Evolutionary conservation across 2,329 filamentous ascomycete genomes (phyloP), one percentile per base, ranked within the genome.

Genomic region (Sclerotinia trifoliorum): DNA sequence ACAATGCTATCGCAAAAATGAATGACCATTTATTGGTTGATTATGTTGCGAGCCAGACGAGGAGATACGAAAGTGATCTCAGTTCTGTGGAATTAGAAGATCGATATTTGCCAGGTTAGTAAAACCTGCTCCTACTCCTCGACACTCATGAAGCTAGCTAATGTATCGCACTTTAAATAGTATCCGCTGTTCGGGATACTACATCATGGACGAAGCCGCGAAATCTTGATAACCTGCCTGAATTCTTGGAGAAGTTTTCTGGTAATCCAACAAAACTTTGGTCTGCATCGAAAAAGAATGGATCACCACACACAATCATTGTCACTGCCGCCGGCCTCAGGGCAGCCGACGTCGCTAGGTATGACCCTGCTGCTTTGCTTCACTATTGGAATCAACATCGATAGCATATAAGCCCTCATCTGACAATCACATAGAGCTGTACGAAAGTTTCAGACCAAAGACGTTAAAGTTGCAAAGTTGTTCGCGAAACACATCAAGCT

Each of bases 401-500:
- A 21, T 24, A 56, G 35, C 19, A 29, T 19, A 24, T 42, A 42
- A 5, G n/a, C 57, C 29, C 13, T 46, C 6, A 68, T 49, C 71
- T 74, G 21, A 73, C 60, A 57, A 29, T 67, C 26, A n/a, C 21
- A 5, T 29, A 91, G 91, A 75, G 85, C 88, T 3, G 82, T 96
- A 71, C 86, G 93, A 60, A 88, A 88, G 72, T 94, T 95, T 74
- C 91, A 94, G 77, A 89, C 85, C 65, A 93, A 95, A 78, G 88
- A 92, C 11, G 88, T 85, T 62, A 85, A 87, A 57, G 89, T 99
- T 1, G 91, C 92, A 2, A 99, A 99, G 79, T 83, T 99, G 77
- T 99, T 99, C 79, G 94, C 95, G 44, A 99, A 99, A 79, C 95
- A 99, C 79, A 96, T 99, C 82, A 99, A 99, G 80, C 80, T 99